Base-by-base conservation (phyloP, 2,329 filamentous ascomycete species). In the Claviceps quebecensis region DNA sequence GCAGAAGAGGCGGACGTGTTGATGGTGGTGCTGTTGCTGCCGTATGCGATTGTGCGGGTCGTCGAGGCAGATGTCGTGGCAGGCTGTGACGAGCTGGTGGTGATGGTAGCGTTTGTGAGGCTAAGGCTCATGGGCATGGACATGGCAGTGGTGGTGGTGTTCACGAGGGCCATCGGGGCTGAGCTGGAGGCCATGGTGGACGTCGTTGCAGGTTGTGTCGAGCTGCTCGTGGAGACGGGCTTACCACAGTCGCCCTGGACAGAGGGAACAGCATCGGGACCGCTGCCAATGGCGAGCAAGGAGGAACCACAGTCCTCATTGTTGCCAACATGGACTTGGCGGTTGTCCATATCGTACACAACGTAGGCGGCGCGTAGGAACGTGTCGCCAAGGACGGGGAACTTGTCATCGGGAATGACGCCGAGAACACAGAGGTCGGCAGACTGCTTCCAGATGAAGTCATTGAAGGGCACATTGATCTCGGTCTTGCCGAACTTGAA, bases 401-500 rank as follows among this genome's bases (percentile, higher is more conserved):
- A 62, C n/a, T 59, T 57, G 5, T 68, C 61, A n/a, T 67, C 72
- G 29, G 60, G 56, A 52, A 71, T 65, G 34, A 76, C 73, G 50
- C 73, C 75, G 8, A 80, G 61, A 45, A 72, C 68, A 45, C 69
- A 66, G 22, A 59, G 55, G 34, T 53, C 57, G 22, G 61, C 52
- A 13, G 59, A 57, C 44, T 66, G 61, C 44, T 65, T 56, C 69
- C 68, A 71, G 52, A 76, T 66, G 40, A 78, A 72, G 57, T 77
- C 73, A 19, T 59, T 63, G 50, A 73, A 64, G 8, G 68, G 59
- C 9, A 77, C 72, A 38, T 67, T 67, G 59, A 77, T 70, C 22
- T 60, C 58, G 26, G 62, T 61, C 34, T 69, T 67, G 45, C 69
- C 73, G 56, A 77, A 77, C 44, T 66, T 67, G 56, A 74, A 78